phyloP scores from a whole-genome alignment of 1,284 basidiomycete species.

The Pisolithus thermaeus region DNA sequence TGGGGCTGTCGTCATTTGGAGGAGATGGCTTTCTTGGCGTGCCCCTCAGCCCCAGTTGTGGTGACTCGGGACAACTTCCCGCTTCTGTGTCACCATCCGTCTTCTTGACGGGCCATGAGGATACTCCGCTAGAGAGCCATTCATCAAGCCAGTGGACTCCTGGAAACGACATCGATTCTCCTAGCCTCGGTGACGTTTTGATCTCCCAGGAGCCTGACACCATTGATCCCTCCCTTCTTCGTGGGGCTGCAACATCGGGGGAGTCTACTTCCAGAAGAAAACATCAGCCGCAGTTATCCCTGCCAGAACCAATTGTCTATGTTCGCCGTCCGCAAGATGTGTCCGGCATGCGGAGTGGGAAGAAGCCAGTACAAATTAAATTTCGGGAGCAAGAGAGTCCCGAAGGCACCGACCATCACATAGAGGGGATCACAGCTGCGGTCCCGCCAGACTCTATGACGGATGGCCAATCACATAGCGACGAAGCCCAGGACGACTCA shows the following conservation, averaged over 20 bases:
- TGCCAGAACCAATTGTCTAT: slow-evolving; percentile 25
- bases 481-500: neutral
- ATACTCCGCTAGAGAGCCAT: neutral
- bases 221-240: slow-evolving; percentile 27
- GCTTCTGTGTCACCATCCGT: neutral
- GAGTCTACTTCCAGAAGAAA: neutral
- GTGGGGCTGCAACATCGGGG: slow-evolving; percentile 3
- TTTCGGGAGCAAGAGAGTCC: slow-evolving; percentile 17
- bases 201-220: slow-evolving; percentile 10
- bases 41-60: slow-evolving; percentile 21
- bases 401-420: neutral
- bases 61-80: neutral
- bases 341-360: slow-evolving; percentile 15
- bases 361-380: slow-evolving; percentile 27
- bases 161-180: neutral
- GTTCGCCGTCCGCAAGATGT: slow-evolving; percentile 24
- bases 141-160: slow-evolving; percentile 11
- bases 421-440: neutral
- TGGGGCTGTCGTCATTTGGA: slow-evolving; percentile 5
- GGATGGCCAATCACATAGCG: neutral
- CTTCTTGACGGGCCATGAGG: slow-evolving; percentile 3
- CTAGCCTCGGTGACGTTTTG: neutral
- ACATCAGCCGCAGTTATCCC: slow-evolving; percentile 8
- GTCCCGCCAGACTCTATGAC: neutral
- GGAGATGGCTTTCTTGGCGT: slow-evolving; percentile 21